Conservation (phyloP, 495 filamentous ascomycete genomes). For the Xylaria telfairii region DNA sequence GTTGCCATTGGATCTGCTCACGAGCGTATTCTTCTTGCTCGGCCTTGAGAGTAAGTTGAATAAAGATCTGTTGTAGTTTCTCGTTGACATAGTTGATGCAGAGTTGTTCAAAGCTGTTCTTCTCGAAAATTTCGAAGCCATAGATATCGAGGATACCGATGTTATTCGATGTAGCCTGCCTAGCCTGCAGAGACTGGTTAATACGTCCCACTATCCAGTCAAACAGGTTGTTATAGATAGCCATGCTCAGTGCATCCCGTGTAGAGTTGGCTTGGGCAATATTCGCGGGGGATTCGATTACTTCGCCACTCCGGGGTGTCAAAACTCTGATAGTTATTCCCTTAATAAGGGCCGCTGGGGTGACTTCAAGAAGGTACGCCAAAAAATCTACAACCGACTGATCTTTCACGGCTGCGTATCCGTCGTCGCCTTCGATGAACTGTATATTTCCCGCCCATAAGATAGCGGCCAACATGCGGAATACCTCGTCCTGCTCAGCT, state of each 20-base stretch:
- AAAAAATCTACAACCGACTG: slow-evolving; percentile 92
- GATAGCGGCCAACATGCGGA: slow-evolving; percentile 92
- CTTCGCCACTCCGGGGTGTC: slow-evolving; percentile 82
- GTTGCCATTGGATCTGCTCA: slow-evolving; percentile 98
- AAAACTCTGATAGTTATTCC: slow-evolving; percentile 88
- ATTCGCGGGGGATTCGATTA: slow-evolving; percentile 94
- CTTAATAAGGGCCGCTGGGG: slow-evolving; percentile 78
- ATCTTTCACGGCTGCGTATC: slow-evolving; percentile 85
- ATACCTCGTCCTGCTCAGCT: slow-evolving; percentile 92
- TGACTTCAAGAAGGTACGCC: slow-evolving; percentile 91
- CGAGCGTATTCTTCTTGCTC: slow-evolving; percentile 98
- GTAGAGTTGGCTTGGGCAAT: slow-evolving; percentile 89
- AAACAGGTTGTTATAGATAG: slow-evolving; percentile 96
- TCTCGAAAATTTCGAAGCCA: slow-evolving; percentile 99
- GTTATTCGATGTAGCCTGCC: slow-evolving; percentile 74
- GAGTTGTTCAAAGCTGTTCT: slow-evolving; percentile 98
- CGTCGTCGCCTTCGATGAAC: slow-evolving; percentile 84
- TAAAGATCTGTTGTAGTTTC: slow-evolving; percentile 99
- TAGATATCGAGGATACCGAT: slow-evolving; percentile 99
- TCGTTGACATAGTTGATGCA: slow-evolving; percentile 99
- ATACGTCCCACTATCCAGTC: slow-evolving; percentile 98
- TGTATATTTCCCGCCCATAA: slow-evolving; percentile 94
- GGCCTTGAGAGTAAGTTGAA: slow-evolving; percentile 93
- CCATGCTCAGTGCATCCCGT: slow-evolving; percentile 90
- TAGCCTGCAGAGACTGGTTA: slow-evolving; percentile 85